These are phyloP conservation scores for Chaetomium sp. DNA, from an alignment of 2,329 filamentous ascomycete genomes.

Conservation along the genomic window DNA sequence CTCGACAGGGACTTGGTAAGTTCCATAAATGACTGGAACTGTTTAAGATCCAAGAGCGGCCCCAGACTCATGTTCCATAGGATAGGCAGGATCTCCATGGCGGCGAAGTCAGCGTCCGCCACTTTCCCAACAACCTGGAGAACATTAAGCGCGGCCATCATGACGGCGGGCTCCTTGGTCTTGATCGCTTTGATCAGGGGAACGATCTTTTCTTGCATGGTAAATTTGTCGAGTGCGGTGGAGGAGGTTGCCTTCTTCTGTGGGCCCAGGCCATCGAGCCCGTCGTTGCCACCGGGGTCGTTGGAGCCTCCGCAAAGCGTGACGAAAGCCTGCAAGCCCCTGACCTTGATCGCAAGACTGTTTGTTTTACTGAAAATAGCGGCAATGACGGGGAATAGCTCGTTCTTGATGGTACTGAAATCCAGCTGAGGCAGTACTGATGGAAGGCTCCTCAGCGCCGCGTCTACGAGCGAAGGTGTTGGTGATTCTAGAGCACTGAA, in stretches of 20 bases:
- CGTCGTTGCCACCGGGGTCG: constrained; percentile 61
- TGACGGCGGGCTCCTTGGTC: constrained; percentile 96
- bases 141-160: constrained; percentile 88
- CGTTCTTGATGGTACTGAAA: constrained; percentile 95
- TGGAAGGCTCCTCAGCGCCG: constrained; percentile 75
- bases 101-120: constrained; percentile 87
- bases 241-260: constrained; percentile 66
- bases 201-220: constrained; percentile 95
- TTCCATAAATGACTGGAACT: constrained; percentile 88
- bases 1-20: constrained; percentile 79
- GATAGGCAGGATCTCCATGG: constrained; percentile 85
- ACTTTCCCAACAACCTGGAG: constrained; percentile 79
- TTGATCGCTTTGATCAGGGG: constrained; percentile 91
- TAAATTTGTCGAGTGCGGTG: constrained; percentile 92
- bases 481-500: constrained; percentile 82
- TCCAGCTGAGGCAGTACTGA: constrained; percentile 85
- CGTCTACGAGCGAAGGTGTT: constrained; percentile 87
- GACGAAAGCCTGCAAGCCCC: constrained; percentile 85
- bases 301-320: constrained; percentile 80
- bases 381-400: constrained; percentile 90
- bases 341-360: constrained; percentile 91
- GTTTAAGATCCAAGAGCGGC: constrained; percentile 80
- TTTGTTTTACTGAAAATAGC: constrained; percentile 89
- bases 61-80: constrained; percentile 92
- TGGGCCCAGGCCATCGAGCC: constrained; percentile 70